Evolutionary conservation across 1,284 basidiomycete species (phyloP), one percentile per base, ranked within the genome.

Genomic region (Tilletia walkeri): DNA sequence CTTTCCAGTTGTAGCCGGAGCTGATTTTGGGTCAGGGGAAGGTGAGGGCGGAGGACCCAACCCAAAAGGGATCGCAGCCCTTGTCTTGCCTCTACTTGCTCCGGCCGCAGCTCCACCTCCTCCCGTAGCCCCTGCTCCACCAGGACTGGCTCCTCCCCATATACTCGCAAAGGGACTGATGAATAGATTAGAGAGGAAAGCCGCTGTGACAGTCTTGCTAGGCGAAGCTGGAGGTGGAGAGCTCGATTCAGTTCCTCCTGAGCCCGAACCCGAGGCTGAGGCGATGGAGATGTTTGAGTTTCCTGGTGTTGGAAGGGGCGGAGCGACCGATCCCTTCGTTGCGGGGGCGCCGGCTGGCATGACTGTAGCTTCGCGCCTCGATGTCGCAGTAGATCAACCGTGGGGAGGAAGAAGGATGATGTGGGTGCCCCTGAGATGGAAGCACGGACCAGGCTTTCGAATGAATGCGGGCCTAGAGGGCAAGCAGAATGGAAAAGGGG

Each of bases 41-140:
- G 49, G 39, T 5, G 24, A 20, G 36, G 65, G 45, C 20, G 65
- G 36, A 5, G 65, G 65, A 47, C 39, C 36, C 12, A 66, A 9
- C 10, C 49, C 65, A 30, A 66, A 66, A 30, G 20, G 65, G 5
- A 66, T 66, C 14, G 65, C 65, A 24, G 47, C 65, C 5, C 65
- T 18, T 9, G 36, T 14, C 34, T 38, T 34, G 7, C 65, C 36
- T 38, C 34, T 66, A 2, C 18, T 30, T 20, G 24, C 34, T 18
- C n/a, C 34, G 5, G 18, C 34, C 18, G 41, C 9, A 12, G 39
- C 61, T 65, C 61, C 61, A 10, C 50, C 50, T 24, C 50, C 50
- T 24, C 18, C 20, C 1, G n/a, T 30, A 30, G 24, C 34, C 24
- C 56, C 34, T 24, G 18, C 34, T 36, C 24, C 24, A 4, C 4